Percentiles rank a stretch among this genome's conserved stretches.
Evolutionary conservation across 2,329 filamentous ascomycete species (phyloP).

Genomic region (Hypoxylon sp.): DNA sequence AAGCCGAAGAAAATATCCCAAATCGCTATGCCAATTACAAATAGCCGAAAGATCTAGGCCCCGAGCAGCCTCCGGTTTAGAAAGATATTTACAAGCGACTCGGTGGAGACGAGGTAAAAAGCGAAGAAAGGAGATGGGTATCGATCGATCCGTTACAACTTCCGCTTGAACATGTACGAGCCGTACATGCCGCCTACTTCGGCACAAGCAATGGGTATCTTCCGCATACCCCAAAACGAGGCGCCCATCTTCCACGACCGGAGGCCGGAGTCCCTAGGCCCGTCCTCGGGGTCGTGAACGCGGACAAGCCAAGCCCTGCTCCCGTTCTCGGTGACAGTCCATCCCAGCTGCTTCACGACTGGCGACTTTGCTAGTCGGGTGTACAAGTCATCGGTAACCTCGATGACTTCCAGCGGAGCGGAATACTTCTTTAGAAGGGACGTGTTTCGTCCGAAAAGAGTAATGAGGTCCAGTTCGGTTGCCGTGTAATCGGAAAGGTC

Average conservation of each 20-base stretch:
- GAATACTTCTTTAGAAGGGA: constrained; percentile 72
- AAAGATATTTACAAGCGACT: constrained; percentile 11
- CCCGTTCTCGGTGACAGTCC: constrained; percentile 79
- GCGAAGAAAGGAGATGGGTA: constrained; percentile 4
- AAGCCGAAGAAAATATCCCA: constrained; percentile 22
- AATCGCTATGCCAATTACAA: constrained; percentile 36
- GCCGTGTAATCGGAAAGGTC: constrained; percentile 81
- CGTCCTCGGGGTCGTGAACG: constrained; percentile 57
- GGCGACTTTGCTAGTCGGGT: constrained; percentile 74
- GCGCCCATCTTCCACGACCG: constrained; percentile 88
- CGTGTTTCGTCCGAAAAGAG: constrained; percentile 65
- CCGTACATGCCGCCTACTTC: constrained; percentile 97
- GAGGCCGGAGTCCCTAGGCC: constrained; percentile 68
- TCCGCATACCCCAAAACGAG: constrained; percentile 87
- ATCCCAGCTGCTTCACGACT: constrained; percentile 74
- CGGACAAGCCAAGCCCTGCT: constrained; percentile 77
- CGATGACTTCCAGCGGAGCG: constrained; percentile 81
- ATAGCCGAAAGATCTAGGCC: constrained; percentile 4
- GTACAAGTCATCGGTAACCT: constrained; percentile 78
- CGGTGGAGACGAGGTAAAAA: not conserved
- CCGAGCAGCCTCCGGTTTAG: not conserved
- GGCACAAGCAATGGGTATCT: constrained; percentile 90
- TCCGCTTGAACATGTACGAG: constrained; percentile 74
- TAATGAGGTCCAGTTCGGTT: constrained; percentile 71
- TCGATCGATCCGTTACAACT: constrained; percentile 58